Base-by-base conservation (phyloP, 2,329 filamentous ascomycete genomes). In the Phialemonium atrogriseum region DNA sequence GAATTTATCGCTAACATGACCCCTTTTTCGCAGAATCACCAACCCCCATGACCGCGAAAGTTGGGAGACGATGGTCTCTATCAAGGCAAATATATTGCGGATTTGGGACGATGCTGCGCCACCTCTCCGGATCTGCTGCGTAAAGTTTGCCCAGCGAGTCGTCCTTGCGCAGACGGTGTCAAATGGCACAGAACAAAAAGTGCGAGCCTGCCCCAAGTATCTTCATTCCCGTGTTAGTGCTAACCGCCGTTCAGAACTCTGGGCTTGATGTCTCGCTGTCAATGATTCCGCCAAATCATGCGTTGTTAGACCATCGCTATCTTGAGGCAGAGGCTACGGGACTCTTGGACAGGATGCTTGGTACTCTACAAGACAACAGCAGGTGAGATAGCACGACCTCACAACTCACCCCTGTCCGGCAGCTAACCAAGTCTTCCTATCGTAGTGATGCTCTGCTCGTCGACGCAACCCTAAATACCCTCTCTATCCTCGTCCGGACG, bases 71-170 rank as follows among this genome's bases (percentile, higher is more conserved):
- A 93, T 96, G 75, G 70, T 77, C 33, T 73, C 78, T 9, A 89
- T 96, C 59, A 98, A 98, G 64, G 77, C 83, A 34, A 83, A 80
- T 47, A 91, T 98, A 44, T 59, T 98, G 38, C 77, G 76, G 37
- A 77, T 91, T 49, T 95, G 93, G 89, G 89, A 95, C 46, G 73
- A 68, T 25, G 80, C 84, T 12, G 64, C 75, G 10, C 70, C 80
- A 10, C 81, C 85, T 3, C 75, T 96, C 41, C 80, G 80, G 47
- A 80, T 96, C 55, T 94, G 87, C 66, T 96, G 91, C 63, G 81
- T 96, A 69, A 98, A 98, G 59, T 98, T 98, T 56, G 81, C 86
- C 22, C 89, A 98, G 62, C 79, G 85, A 41, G 85, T 96, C 26
- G 83, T 98, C 26, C 73, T 95, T 43, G 84, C 87, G 12, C 89